Percentiles rank a stretch among this genome's conserved stretches.
phyloP scores from a whole-genome alignment of 2,329 filamentous ascomycete genomes.

The Fusarium sp. region DNA sequence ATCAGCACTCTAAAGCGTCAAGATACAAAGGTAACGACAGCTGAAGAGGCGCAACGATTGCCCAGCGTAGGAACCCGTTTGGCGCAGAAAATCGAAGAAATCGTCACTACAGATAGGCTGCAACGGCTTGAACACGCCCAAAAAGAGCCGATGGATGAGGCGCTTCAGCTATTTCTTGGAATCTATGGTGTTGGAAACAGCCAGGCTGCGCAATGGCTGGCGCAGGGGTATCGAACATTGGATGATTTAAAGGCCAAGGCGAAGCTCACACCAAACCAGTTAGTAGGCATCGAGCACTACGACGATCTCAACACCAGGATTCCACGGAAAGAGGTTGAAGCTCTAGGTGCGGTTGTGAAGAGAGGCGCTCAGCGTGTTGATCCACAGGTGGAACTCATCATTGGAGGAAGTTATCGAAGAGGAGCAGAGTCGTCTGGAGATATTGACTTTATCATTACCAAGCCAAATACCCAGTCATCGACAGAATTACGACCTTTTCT shows the following conservation, averaged over 20 bases:
- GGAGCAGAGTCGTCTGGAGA: conserved; percentile 83
- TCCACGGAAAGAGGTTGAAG: conserved; percentile 80
- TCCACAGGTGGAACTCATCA: conserved; percentile 74
- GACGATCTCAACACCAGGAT: conserved; percentile 85
- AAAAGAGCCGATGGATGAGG: conserved; percentile 74
- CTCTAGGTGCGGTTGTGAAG: conserved; percentile 76
- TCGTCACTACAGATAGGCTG: conserved; percentile 80
- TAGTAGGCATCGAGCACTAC: conserved; percentile 83
- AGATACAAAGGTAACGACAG: conserved; percentile 73
- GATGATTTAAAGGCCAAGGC: conserved; percentile 76
- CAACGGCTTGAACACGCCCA: conserved; percentile 79
- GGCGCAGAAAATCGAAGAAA: conserved; percentile 91
- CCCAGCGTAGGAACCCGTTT: conserved; percentile 80
- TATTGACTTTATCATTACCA: conserved; percentile 88
- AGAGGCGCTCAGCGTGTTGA: conserved; percentile 73
- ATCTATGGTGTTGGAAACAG: conserved; percentile 84
- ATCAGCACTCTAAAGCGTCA: conserved; percentile 81
- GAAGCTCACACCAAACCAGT: conserved; percentile 77
- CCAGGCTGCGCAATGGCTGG: conserved; percentile 82
- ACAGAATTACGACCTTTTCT: conserved; percentile 74
- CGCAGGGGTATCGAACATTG: conserved; percentile 80
- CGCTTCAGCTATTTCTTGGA: conserved; percentile 78
- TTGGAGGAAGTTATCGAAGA: conserved; percentile 88
- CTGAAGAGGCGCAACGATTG: conserved; percentile 76
- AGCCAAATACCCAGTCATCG: conserved; percentile 67